Evolutionary conservation across 129 eudicot species (phyloP).

Genomic region (Centaurea solstitialis): DNA sequence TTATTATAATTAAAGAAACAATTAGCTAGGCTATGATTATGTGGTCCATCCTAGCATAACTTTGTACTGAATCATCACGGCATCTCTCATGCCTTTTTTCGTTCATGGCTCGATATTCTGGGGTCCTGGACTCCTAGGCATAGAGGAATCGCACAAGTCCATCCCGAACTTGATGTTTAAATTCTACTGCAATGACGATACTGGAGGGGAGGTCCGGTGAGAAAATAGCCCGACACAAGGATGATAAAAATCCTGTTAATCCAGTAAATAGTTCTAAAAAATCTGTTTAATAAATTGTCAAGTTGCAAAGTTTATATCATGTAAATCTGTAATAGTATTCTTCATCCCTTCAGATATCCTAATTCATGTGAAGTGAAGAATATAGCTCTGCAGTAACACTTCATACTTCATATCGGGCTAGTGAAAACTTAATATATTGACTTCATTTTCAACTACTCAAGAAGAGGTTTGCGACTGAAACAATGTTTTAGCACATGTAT

Average conservation of each 20-base stretch:
- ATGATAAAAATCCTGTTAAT: neutral
- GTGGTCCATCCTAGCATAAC: neutral
- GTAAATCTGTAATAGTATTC: neutral
- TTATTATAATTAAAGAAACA: neutral
- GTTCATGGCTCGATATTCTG: neutral
- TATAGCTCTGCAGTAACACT: too few species aligned
- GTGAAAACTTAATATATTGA: neutral
- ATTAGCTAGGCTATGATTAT: neutral
- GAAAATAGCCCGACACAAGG: neutral
- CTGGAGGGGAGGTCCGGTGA: neutral
- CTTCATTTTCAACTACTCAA: neutral
- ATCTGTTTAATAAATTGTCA: neutral
- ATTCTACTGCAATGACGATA: neutral
- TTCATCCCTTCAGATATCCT: constrained; percentile 3
- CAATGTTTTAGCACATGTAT: neutral
- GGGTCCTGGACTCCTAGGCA: neutral
- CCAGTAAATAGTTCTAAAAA: neutral
- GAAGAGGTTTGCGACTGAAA: neutral
- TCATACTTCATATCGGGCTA: constrained; percentile 1
- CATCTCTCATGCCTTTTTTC: neutral
- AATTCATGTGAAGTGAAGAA: constrained; percentile 12
- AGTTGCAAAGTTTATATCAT: neutral
- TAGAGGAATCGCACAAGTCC: neutral
- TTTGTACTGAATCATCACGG: neutral
- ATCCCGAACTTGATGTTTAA: neutral